Evolutionary conservation across 2,329 filamentous ascomycete genomes (phyloP).

Genomic region (Mycosphaerella sp.): DNA sequence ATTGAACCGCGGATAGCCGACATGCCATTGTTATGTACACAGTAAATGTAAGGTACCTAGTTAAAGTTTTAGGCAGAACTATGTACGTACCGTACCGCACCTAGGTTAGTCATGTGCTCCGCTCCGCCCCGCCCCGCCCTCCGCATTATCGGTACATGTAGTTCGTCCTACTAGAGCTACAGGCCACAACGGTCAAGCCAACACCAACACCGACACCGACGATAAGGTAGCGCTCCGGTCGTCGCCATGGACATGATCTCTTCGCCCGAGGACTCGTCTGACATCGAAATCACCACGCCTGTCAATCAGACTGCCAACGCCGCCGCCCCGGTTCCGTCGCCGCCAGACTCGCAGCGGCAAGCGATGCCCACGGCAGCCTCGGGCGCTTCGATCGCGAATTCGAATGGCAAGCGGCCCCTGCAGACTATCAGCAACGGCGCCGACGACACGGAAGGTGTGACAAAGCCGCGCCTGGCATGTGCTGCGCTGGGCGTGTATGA

Average conservation of each 20-base stretch:
- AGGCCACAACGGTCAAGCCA: no score
- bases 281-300: slow-evolving; percentile 40
- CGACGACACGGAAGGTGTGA: slow-evolving; percentile 26
- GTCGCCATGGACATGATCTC: slow-evolving; percentile 54
- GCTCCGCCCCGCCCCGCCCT: no score
- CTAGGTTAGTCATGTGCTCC: no score
- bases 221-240: no score
- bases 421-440: slow-evolving; percentile 31
- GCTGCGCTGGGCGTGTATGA: neutral
- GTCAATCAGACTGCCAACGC: slow-evolving; percentile 32
- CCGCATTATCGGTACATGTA: no score
- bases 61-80: slow-evolving; percentile 36
- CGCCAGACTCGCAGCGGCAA: slow-evolving; percentile 47
- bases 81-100: no score
- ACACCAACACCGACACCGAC: no score
- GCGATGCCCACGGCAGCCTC: slow-evolving; percentile 20
- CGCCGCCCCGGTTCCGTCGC: slow-evolving; percentile 45
- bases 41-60: neutral
- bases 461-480: neutral
- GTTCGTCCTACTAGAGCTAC: no score
- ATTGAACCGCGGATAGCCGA: neutral
- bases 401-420: slow-evolving; percentile 37
- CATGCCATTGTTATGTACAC: neutral
- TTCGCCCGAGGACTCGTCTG: slow-evolving; percentile 10
- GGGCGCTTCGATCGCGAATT: slow-evolving; percentile 29